These are phyloP conservation scores for Prunus mira DNA, from an alignment of 306 rosid species.

Conservation along the genomic window DNA sequence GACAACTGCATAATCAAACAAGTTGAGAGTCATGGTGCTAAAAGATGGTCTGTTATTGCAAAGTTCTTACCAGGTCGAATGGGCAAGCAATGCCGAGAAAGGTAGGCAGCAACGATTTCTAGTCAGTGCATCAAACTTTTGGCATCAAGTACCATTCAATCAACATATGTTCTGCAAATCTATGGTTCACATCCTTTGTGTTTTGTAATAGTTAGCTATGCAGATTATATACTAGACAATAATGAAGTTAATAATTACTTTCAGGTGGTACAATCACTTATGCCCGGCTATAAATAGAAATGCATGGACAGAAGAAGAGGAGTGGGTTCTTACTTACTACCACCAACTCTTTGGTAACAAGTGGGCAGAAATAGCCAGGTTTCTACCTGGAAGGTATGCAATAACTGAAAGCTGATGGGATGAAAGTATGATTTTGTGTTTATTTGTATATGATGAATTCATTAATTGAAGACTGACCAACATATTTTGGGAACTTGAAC, in stretches of 20 bases:
- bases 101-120: constrained; percentile 29
- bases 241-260: constrained; percentile 4
- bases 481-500: background rate
- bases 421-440: background rate
- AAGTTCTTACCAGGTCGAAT: constrained; percentile 56
- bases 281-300: constrained; percentile 51
- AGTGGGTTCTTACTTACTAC: constrained; percentile 35
- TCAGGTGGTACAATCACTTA: constrained; percentile 70
- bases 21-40: constrained; percentile 42
- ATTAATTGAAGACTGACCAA: background rate
- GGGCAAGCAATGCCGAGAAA: constrained; percentile 76
- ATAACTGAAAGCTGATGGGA: background rate
- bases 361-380: constrained; percentile 67
- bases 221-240: background rate
- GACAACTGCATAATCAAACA: constrained; percentile 45
- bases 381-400: constrained; percentile 69
- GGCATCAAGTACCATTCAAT: background rate
- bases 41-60: constrained; percentile 52
- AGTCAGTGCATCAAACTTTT: background rate
- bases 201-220: background rate
- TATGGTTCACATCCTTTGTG: background rate
- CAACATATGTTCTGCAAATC: background rate
- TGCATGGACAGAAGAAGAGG: constrained; percentile 60
- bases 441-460: background rate
- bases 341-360: constrained; percentile 52